Conservation (phyloP, 78 protist genomes). For the Monosiga brevicollis region DNA sequence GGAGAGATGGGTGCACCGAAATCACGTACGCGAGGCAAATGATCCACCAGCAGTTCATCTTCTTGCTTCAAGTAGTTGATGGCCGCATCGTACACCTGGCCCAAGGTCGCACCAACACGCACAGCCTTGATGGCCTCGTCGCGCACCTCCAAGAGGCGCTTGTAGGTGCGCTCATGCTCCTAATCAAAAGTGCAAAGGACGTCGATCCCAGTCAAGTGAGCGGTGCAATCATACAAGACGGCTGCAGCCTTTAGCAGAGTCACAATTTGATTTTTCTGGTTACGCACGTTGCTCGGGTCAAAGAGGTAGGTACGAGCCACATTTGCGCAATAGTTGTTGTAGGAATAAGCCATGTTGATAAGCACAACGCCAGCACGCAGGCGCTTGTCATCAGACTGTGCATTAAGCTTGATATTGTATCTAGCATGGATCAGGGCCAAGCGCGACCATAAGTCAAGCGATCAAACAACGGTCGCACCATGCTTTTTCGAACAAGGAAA, state of each 20-base stretch:
- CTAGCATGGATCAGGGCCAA: too few relatives aligned
- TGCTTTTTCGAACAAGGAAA: too few relatives aligned
- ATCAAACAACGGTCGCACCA: too few relatives aligned
- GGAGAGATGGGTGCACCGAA: too few relatives aligned
- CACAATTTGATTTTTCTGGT: too few relatives aligned
- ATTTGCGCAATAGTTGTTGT: constrained; percentile 62
- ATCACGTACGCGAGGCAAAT: too few relatives aligned
- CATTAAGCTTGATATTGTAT: constrained; percentile 6
- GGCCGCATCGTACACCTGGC: not conserved
- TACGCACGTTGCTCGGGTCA: constrained; percentile 54
- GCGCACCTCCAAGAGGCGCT: not conserved
- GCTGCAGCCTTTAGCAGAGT: too few relatives aligned
- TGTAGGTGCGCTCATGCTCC: constrained; percentile 1
- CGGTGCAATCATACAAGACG: too few relatives aligned
- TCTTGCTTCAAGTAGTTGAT: not conserved
- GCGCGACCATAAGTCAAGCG: too few relatives aligned
- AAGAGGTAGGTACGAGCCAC: constrained; percentile 70
- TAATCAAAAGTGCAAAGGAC: too few relatives aligned
- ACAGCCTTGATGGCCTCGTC: not conserved
- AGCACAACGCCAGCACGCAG: constrained; percentile 35
- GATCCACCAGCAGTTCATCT: constrained; percentile 11
- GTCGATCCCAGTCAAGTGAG: too few relatives aligned
- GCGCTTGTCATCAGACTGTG: not conserved
- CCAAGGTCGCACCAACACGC: not conserved
- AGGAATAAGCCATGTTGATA: constrained; percentile 53